Evolutionary conservation across 169 alveolate genomes (phyloP), one percentile per base, ranked within the genome.

Genomic region (Theileria parva): DNA sequence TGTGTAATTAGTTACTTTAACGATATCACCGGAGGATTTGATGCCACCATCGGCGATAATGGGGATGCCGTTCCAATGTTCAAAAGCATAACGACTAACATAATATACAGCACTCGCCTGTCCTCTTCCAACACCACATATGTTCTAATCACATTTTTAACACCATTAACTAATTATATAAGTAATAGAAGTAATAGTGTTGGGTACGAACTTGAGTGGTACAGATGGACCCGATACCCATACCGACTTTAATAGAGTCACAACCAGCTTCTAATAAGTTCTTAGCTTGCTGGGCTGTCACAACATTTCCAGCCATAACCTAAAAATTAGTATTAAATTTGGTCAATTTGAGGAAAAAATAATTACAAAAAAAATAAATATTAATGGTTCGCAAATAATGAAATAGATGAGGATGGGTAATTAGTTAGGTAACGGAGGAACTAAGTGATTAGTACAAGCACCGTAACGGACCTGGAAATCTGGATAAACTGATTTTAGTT

Each of bases 201-300:
- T 50, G 25, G 37, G 21, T 17, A 27, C 57, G 27, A 13, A 86
- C 95, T 76, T 95, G 96, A 0, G 99, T 96, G 39, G 99, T 95
- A 88, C 99, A 97, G 50, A 97, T 96, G 76, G 98, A 96, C 21
- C 99, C 99, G 59, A 96, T 92, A 9, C 99, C 99, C 97, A 97
- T 97, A 11, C 99, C 98, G 13, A 95, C 93, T 37, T 93, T 86
- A 27, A 95, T 71, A 17, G 93, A 93, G 80, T 95, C 97, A n/a
- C 93, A 96, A 0, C 98, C 98, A 37, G 95, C 95, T 27, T 91
- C 93, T 13, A 93, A 70, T 44, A 94, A 85, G 69, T 88, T 84
- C 88, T 92, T 92, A 3, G 98, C 97, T 75, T 95, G 97, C 37
- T 92, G 88, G 48, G 88, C 94, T 5, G 99, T 95, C 34, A 96